Base-by-base conservation (phyloP, 1,284 basidiomycete genomes). In the Vanrija pseudolonga region DNA sequence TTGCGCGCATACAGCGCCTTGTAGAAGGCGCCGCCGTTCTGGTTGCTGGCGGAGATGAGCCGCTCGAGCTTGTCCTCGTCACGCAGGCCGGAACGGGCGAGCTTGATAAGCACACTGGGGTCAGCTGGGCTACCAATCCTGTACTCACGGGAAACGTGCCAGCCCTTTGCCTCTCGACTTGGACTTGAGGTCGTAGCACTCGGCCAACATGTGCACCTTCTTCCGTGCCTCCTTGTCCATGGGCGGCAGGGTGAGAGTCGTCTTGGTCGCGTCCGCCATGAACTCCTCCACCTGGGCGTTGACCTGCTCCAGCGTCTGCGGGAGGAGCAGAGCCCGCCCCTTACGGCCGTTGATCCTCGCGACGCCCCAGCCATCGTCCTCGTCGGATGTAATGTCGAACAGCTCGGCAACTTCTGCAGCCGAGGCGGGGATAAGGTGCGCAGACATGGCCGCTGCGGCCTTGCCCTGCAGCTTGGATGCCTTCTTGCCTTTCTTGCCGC, bases 121-220 rank as follows among this genome's bases (percentile, higher is more conserved):
- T 59, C 28, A 60, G 56, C 51, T 23, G 3, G 8, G 15, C 14
- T 5, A 17, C 12, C 8, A 6, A 38, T 3, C 15, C 19, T 8
- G 11, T 1, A 71, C 76, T 66, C 57, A 77, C 74, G 75, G 73
- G 68, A 77, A 78, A 55, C 91, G 77, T 41, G 65, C 67, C 17
- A 74, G 71, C 0, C 85, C 90, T 11, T 80, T 78, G 0, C 90
- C 90, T 58, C 85, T 84, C 65, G 88, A 90, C 61, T 81, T 68
- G 57, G 87, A 90, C 76, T 86, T 87, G 70, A 96, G 60, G 20
- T 81, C 81, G 71, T 93, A 94, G 51, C 83, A 84, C 7, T 72
- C 60, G 14, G 90, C 90, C 60, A 94, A 76, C 67, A 89, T 82
- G 67, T 96, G 92, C 0, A 92, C 81, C 51, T 78, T 78, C 76